Conservation (phyloP, 202 grass and related monocot genomes). For the Alloteropsis angusta region DNA sequence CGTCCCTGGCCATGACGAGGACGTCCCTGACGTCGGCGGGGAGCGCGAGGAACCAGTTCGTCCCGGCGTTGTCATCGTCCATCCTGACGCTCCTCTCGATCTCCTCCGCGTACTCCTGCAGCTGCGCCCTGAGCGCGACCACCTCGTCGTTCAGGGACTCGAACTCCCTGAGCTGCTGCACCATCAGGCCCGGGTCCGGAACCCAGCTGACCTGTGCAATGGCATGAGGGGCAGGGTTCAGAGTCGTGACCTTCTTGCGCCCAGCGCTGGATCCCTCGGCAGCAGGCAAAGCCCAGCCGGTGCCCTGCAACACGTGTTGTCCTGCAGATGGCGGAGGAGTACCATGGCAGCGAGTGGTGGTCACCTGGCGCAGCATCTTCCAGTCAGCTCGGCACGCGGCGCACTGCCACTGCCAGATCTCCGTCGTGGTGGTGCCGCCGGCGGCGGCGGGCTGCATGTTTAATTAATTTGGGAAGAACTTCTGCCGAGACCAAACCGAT, state of each 20-base stretch:
- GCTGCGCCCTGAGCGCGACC: slow-evolving; percentile 13
- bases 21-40: slow-evolving; percentile 8
- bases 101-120: slow-evolving; percentile 6
- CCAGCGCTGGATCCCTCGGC: neutral
- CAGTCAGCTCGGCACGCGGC: neutral
- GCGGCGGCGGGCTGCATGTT: neutral
- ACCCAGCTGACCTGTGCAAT: neutral
- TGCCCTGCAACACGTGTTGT: neutral
- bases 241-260: neutral
- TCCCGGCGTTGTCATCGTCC: neutral
- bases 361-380: slow-evolving; percentile 18
- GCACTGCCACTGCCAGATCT: slow-evolving; percentile 20
- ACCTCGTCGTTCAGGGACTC: neutral
- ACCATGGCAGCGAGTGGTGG: neutral
- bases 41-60: neutral
- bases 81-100: neutral
- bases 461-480: neutral
- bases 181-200: neutral
- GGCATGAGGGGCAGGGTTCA: neutral
- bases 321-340: neutral
- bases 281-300: neutral
- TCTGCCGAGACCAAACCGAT: neutral
- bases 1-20: neutral
- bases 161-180: slow-evolving; percentile 20
- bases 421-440: neutral